Conservation (phyloP, 2,329 filamentous ascomycete genomes). For the Chalaropsis ovoidea region DNA sequence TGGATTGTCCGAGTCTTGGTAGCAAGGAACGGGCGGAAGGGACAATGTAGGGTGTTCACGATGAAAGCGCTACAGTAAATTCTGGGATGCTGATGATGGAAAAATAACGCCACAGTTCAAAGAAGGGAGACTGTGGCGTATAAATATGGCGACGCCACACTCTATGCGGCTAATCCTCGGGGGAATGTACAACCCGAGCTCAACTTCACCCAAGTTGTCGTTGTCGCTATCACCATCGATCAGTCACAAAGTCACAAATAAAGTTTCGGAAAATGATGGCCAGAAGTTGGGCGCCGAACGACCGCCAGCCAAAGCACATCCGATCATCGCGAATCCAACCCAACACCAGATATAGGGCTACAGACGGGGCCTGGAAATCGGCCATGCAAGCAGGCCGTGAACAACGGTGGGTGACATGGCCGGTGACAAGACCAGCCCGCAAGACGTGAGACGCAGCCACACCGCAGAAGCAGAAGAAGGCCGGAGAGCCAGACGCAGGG, state of each 20-base stretch:
- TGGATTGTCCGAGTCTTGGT: neutral
- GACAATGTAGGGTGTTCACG: neutral
- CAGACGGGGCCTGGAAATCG: neutral
- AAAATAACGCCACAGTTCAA: neutral
- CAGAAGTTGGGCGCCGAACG: neutral
- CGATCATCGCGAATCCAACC: neutral
- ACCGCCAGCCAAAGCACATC: neutral
- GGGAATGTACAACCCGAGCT: neutral
- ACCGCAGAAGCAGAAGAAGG: neutral
- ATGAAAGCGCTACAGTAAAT: neutral
- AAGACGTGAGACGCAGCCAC: neutral
- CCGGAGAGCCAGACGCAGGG: neutral
- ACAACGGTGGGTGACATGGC: neutral
- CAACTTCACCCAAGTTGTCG: constrained; percentile 5
- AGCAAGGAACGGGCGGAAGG: neutral
- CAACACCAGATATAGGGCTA: neutral
- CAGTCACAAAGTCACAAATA: neutral
- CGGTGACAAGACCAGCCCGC: neutral
- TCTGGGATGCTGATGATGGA: neutral
- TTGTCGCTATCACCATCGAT: neutral
- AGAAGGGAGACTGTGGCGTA: neutral
- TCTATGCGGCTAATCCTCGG: neutral
- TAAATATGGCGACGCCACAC: neutral
- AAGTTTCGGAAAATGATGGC: neutral
- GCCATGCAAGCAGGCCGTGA: neutral